A percentile compares a stretch with the other conserved stretches of the same genome.
These are phyloP conservation scores for Blastocystis sp. DNA, from an alignment of 352 stramenopile species.

Conservation along the genomic window DNA sequence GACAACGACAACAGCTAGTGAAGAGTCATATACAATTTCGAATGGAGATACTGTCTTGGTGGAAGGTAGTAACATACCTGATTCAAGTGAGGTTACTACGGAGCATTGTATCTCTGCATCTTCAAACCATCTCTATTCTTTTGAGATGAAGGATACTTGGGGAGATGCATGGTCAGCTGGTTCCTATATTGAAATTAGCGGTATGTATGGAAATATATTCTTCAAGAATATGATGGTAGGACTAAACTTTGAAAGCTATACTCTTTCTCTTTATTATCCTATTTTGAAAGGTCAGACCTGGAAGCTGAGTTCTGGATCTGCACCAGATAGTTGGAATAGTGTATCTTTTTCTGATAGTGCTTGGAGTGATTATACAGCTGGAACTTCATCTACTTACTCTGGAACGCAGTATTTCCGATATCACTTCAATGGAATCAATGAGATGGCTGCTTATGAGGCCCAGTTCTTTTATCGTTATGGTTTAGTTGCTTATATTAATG, in stretches of 20 bases:
- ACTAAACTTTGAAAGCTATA: neutral
- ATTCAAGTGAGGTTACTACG: neutral
- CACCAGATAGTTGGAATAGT: neutral
- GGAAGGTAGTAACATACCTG: neutral
- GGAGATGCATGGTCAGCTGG: neutral
- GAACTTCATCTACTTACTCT: neutral
- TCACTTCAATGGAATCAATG: neutral
- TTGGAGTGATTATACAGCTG: neutral
- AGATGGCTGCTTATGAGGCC: neutral
- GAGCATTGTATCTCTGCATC: neutral
- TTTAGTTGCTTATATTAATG: constrained; percentile 36
- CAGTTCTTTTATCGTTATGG: constrained; percentile 6
- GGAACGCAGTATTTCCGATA: constrained; percentile 18
- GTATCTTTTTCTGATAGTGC: neutral
- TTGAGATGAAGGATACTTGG: neutral
- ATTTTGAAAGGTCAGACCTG: neutral
- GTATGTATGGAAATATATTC: neutral
- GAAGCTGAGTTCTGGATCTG: neutral
- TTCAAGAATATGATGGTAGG: neutral
- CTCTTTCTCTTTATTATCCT: neutral
- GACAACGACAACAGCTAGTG: neutral
- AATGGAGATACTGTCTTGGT: neutral
- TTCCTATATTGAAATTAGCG: neutral
- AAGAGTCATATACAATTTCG: neutral
- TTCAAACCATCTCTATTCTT: neutral